A percentile compares a stretch with the other conserved stretches of the same genome.
These are phyloP conservation scores for Trichoderma arundinaceum DNA, from an alignment of 2,329 filamentous ascomycete species.

Conservation along the genomic window DNA sequence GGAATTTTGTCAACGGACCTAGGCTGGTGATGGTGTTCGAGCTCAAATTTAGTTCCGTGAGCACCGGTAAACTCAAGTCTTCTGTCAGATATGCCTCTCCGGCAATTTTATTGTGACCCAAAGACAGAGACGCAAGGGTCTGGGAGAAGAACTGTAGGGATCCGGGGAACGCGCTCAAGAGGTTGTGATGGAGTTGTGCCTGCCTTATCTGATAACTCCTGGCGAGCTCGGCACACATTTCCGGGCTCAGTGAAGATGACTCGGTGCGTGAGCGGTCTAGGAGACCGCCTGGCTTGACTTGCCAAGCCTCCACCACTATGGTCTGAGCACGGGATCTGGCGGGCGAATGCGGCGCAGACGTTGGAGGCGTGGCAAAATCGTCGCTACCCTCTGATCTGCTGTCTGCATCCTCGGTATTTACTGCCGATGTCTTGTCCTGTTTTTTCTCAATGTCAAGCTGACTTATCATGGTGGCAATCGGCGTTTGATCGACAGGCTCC, in stretches of 20 bases:
- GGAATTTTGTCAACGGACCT: slow-evolving; percentile 65
- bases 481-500: slow-evolving; percentile 39
- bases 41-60: slow-evolving; percentile 78
- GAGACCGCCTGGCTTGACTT: slow-evolving; percentile 63
- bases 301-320: slow-evolving; percentile 57
- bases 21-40: slow-evolving; percentile 76
- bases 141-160: slow-evolving; percentile 73
- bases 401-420: slow-evolving; percentile 49
- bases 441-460: slow-evolving; percentile 42
- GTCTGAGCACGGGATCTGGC: slow-evolving; percentile 56
- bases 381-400: slow-evolving; percentile 57
- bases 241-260: slow-evolving; percentile 63
- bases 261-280: slow-evolving; percentile 73
- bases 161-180: slow-evolving; percentile 71
- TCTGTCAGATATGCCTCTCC: slow-evolving; percentile 69
- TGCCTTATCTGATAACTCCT: slow-evolving; percentile 58
- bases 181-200: slow-evolving; percentile 78
- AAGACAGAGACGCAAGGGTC: slow-evolving; percentile 72
- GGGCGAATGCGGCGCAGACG: slow-evolving; percentile 58
- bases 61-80: slow-evolving; percentile 70
- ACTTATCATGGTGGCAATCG: slow-evolving; percentile 36
- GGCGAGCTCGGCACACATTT: slow-evolving; percentile 61
- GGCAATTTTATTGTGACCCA: slow-evolving; percentile 76
- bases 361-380: slow-evolving; percentile 64
- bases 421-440: slow-evolving; percentile 12